Percentiles rank a stretch among this genome's conserved stretches.
Conservation (phyloP, 2,329 filamentous ascomycete genomes). For the Sphaerulina populicola region DNA sequence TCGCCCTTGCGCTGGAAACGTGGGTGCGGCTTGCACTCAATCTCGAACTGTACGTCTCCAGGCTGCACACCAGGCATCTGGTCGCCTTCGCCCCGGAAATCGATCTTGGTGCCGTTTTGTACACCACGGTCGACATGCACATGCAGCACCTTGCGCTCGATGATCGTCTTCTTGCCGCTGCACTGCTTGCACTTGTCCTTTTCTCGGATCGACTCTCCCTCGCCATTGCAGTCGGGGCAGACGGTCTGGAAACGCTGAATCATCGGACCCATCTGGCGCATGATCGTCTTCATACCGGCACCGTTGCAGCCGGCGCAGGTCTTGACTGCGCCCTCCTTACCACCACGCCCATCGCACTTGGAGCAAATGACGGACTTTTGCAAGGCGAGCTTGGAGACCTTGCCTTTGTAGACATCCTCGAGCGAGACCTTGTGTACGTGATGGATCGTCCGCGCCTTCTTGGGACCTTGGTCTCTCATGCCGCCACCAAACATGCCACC, state of each 20-base stretch:
- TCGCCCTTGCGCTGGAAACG: constrained; percentile 95
- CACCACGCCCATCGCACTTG: constrained; percentile 86
- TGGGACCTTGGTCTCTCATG: constrained; percentile 71
- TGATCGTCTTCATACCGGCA: constrained; percentile 98
- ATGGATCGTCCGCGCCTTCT: constrained; percentile 90
- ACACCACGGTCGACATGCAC: constrained; percentile 96
- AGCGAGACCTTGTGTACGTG: constrained; percentile 97
- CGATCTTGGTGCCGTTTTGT: constrained; percentile 86
- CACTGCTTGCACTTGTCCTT: constrained; percentile 97
- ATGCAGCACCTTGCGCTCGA: constrained; percentile 96
- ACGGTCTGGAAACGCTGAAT: constrained; percentile 99
- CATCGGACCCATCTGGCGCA: constrained; percentile 99
- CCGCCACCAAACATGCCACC: constrained; percentile 67
- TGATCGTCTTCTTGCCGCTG: constrained; percentile 92
- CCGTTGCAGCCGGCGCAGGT: constrained; percentile 86
- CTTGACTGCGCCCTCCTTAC: constrained; percentile 96
- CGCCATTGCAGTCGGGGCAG: constrained; percentile 94
- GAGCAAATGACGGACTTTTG: constrained; percentile 97
- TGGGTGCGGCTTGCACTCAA: constrained; percentile 95
- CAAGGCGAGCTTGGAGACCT: constrained; percentile 92
- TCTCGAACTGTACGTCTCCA: constrained; percentile 96
- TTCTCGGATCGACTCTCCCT: constrained; percentile 92
- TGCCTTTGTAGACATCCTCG: constrained; percentile 96
- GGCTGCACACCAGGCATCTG: constrained; percentile 87
- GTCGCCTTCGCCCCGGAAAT: constrained; percentile 94